Base-by-base conservation (phyloP, 2,329 filamentous ascomycete genomes). In the Nemania sp. region DNA sequence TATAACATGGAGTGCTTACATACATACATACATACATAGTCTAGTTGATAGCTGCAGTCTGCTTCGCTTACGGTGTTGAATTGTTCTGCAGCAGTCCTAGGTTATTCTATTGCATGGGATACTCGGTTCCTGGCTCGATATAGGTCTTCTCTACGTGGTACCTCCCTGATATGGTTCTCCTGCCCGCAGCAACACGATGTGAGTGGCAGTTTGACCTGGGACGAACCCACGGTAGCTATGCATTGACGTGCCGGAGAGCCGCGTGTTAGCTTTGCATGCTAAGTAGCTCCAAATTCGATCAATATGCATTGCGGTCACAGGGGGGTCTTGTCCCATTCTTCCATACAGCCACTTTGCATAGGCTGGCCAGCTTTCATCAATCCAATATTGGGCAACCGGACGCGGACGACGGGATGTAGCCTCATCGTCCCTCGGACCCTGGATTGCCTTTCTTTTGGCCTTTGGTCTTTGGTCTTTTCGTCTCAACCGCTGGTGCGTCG, bases 161-260 rank as follows among this genome's bases (percentile, higher is more conserved):
- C 47, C 18, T 38, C 29, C 29, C 45, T 32, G 41, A 59, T 51
- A 64, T 27, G 45, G 51, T 43, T 43, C 32, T 51, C 53, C 56
- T 43, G 62, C 29, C 35, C 57, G 26, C 20, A 47, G 43, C 35
- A 51, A 55, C 56, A 61, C 56, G 38, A 41, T n/a, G 38, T 55
- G 38, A 35, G 38, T 59, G 43, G 29, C 38, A 68, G 38, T 60
- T 20, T 51, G 43, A 49, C 8, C 52, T 58, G 47, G 66, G 57
- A 65, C 45, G 57, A 66, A 65, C 62, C 51, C 29, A 38, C 38
- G 51, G 41, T 60, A 61, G 55, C 43, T 22, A 45, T 69, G 67
- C 58, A 61, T 67, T 52, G 63, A 61, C 62, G 59, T 62, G 65
- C 65, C 53, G 61, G 55, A 27, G 65, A 68, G 60, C 64, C 61